Base-by-base conservation (phyloP, 2,329 filamentous ascomycete species). In the Diaporthe sp. region DNA sequence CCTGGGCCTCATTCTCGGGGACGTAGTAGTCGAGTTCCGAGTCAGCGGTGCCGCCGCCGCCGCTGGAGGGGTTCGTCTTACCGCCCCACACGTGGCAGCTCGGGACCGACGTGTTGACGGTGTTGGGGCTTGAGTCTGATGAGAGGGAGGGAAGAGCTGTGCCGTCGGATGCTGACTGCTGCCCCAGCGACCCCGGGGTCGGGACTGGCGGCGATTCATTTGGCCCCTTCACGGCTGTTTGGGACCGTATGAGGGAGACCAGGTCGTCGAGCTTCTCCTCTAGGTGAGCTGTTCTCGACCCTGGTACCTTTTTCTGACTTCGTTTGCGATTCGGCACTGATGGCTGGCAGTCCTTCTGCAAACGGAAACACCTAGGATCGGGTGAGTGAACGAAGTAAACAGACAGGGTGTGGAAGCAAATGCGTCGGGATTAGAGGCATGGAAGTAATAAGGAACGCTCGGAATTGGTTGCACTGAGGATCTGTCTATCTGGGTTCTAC, bases 201-300 rank as follows among this genome's bases (percentile, higher is more conserved):
- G 13, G 39, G 19, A 25, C 39, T 42, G 44, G 53, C 6, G 70
- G n/a, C 42, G 49, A 49, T 15, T 61, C 39, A 28, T 70, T 53
- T 8, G 39, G 17, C 1, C 65, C 55, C 25, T 59, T 51, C 1
- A 42, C 44, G 10, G 39, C 51, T 49, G 61, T 62, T 28, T 82
- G 82, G 8, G 81, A 80, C 10, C 80, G 82, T 22, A 88, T 78
- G 28, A 88, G 84, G 3, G 86, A 84, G n/a, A 88, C 85, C 12
- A 89, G 80, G 69, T 87, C 85, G 68, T 88, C 86, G 17, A 88
- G 82, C 78, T 88, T 88, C 79, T 88, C 86, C 79, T 88, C 87
- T 2, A 88, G 81, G 76, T 87, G 85, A 15, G 86, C 84, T 8
- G 85, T 86, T 39, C 85, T 68, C 39, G 83, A 84, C 13, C 82